phyloP scores from a whole-genome alignment of 768 basidiomycete species.

The Mycena rosella region DNA sequence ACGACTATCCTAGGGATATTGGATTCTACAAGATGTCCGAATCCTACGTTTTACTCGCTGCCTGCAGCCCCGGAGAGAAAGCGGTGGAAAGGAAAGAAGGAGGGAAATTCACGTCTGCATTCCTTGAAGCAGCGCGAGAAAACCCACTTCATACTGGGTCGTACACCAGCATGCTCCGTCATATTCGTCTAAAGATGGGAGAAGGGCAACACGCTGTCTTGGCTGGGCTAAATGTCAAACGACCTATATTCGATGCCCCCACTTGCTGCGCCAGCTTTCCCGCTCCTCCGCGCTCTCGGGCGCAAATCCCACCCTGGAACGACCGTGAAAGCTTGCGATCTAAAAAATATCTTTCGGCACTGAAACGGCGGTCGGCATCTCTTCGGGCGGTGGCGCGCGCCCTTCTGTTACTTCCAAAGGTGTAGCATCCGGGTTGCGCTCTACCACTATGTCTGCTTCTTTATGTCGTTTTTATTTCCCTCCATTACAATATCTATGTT shows the following conservation, averaged over 20 bases:
- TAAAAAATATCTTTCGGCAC: conserved; percentile 9
- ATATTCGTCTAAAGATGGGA: conserved; percentile 52
- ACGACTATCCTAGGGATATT: conserved; percentile 49
- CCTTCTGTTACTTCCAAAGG: neutral
- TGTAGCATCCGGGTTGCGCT: neutral
- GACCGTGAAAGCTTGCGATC: conserved; percentile 59
- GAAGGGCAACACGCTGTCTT: conserved; percentile 63
- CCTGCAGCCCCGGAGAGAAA: conserved; percentile 64
- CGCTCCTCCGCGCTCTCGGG: conserved; percentile 63
- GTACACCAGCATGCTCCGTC: conserved; percentile 60
- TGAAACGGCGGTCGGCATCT: conserved; percentile 14
- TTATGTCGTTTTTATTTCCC: neutral
- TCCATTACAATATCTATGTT: too few relatives aligned
- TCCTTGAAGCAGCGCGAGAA: conserved; percentile 60
- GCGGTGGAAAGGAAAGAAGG: conserved; percentile 74
- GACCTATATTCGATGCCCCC: conserved; percentile 65
- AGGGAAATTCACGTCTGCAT: conserved; percentile 67
- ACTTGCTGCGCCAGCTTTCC: conserved; percentile 58
- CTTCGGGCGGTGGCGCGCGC: conserved; percentile 15
- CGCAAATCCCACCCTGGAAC: conserved; percentile 63
- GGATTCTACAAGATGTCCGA: conserved; percentile 60
- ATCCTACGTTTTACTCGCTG: conserved; percentile 66
- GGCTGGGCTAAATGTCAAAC: conserved; percentile 61
- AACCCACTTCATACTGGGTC: conserved; percentile 67
- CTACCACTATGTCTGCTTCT: neutral